Base-by-base conservation (phyloP, 495 filamentous ascomycete genomes). In the Penicillium paxilli region DNA sequence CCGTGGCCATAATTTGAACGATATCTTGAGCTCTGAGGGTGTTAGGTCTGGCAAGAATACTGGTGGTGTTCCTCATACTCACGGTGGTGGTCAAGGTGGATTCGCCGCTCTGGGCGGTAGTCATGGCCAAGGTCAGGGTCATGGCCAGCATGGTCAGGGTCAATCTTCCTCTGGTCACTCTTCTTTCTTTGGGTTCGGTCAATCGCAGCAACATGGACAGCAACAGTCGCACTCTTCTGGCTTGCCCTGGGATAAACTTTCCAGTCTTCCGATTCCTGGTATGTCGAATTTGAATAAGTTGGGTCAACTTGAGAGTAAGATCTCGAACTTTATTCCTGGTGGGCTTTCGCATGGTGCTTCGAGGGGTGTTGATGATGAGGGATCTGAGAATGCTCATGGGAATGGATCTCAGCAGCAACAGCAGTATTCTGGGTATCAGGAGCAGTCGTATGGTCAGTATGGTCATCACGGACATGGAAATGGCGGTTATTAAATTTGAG, bases 21-120 rank as follows among this genome's bases (percentile, higher is more conserved):
- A 81, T 26, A 59, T 90, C 19, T 80, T 98, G 11, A 83, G 83
- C 24, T 87, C 91, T 3, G 85, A 91, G 19, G 88, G 89, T n/a
- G 93, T 98, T 40, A 82, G 80, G 47, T 73, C 77, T 2, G 90
- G 91, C 41, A 83, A 82, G 62, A 98, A 98, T 59, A 91, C 95
- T 50, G 62, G 62, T 16, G 72, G 72, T 17, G 62, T 65, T 47
- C 70, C 62, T 11, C 73, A 76, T 22, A 69, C 74, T 0, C 69
- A 74, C 51, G 61, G 62, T 17, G 62, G 63, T 25, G 59, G 60
- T 12, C 47, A 55, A 19, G 62, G 61, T 21, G 62, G 66, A 11
- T 68, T 68, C 38, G 49, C 68, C 25, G 63, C 63, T 22, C 47
- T 68, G 16, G 60, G 64, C 7, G 58, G 60, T 30, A 57, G 56